These are phyloP conservation scores for Mycena albidolilacea DNA, from an alignment of 768 basidiomycete genomes.

Conservation along the genomic window DNA sequence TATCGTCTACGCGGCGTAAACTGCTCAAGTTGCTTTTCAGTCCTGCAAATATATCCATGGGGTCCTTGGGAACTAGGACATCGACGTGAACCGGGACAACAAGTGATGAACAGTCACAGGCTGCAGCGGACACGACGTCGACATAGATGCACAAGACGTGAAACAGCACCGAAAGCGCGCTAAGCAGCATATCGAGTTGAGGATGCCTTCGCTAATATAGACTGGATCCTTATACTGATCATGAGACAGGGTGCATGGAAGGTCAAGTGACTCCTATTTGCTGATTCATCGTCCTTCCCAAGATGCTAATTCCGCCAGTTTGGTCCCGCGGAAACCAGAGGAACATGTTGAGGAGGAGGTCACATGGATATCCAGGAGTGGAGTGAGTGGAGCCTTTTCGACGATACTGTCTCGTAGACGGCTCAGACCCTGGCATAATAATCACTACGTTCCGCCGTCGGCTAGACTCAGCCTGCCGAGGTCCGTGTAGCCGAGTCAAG, in stretches of 20 bases:
- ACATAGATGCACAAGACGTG: neutral
- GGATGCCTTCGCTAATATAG: neutral
- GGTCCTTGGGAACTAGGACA: neutral
- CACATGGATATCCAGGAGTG: too few relatives aligned
- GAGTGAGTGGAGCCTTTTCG: too few relatives aligned
- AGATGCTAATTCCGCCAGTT: too few relatives aligned
- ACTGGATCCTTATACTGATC: neutral
- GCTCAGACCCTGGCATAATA: too few relatives aligned
- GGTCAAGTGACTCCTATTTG: neutral
- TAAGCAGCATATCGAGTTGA: neutral
- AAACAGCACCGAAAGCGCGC: neutral
- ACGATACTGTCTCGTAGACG: too few relatives aligned
- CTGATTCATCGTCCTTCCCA: neutral
- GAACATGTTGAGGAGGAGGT: too few relatives aligned
- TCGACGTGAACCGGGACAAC: neutral
- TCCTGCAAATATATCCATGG: neutral
- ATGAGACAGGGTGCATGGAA: neutral
- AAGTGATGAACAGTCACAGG: neutral
- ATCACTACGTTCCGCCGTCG: too few relatives aligned
- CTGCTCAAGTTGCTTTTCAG: neutral
- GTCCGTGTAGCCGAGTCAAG: too few relatives aligned
- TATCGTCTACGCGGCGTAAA: too few relatives aligned
- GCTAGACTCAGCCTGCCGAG: too few relatives aligned
- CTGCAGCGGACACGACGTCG: neutral
- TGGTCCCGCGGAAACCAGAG: too few relatives aligned